Conservation (phyloP, 2,329 filamentous ascomycete genomes). For the Beauveria brongniartii region DNA sequence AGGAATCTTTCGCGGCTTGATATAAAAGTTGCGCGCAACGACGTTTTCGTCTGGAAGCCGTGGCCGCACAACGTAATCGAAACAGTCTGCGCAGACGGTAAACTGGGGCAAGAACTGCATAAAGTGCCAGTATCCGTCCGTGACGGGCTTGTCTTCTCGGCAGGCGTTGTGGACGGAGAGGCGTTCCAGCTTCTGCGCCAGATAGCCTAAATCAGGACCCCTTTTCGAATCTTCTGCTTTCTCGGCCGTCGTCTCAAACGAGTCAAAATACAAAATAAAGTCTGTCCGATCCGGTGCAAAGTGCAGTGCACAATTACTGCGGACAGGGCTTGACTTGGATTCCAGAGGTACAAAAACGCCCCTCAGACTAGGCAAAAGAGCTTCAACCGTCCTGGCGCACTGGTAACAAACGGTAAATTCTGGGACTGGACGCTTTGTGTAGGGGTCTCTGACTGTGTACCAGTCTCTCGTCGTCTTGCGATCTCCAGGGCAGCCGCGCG, state of each 20-base stretch:
- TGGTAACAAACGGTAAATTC: constrained; percentile 69
- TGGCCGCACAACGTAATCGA: constrained; percentile 69
- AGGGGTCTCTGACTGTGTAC: constrained; percentile 67
- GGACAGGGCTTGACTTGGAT: constrained; percentile 35
- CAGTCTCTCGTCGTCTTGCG: constrained; percentile 54
- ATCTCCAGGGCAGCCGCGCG: constrained; percentile 49
- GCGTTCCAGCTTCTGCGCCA: constrained; percentile 56
- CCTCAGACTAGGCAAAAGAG: constrained; percentile 63
- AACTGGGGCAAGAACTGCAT: constrained; percentile 69
- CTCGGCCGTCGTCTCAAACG: constrained; percentile 50
- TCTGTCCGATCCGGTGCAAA: constrained; percentile 42
- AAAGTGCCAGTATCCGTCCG: constrained; percentile 65
- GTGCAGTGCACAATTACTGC: constrained; percentile 61
- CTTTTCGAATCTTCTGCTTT: constrained; percentile 35
- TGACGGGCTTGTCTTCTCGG: constrained; percentile 51
- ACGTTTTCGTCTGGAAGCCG: constrained; percentile 42
- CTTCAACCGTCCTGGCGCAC: constrained; percentile 65
- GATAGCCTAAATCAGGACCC: constrained; percentile 48
- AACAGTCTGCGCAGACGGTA: constrained; percentile 83
- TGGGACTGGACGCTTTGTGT: constrained; percentile 53
- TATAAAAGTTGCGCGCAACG: constrained; percentile 59
- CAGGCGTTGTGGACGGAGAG: constrained; percentile 56
- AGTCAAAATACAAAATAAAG: constrained; percentile 53
- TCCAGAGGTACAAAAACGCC: constrained; percentile 55
- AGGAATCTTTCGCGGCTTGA: constrained; percentile 46